Conservation (phyloP, 169 alveolate species). For the Plasmodium vinckei region DNA sequence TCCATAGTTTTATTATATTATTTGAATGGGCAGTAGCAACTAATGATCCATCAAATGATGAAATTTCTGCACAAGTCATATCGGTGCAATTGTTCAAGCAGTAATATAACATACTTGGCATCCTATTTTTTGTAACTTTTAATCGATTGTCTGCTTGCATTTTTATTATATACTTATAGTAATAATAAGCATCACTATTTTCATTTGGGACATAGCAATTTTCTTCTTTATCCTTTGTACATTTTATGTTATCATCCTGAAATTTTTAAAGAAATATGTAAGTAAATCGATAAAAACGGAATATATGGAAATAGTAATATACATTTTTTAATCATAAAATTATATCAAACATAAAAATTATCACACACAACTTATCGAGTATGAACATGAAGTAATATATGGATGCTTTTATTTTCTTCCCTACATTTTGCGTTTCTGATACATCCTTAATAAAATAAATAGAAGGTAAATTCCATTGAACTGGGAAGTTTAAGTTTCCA, state of each 20-base stretch:
- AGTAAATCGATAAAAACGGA: neutral
- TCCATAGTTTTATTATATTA: slow-evolving; percentile 72
- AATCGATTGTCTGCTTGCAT: slow-evolving; percentile 46
- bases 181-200: slow-evolving; percentile 58
- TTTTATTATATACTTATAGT: slow-evolving; percentile 61
- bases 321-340: too few relatives aligned
- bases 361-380: too few relatives aligned
- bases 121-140: slow-evolving; percentile 65
- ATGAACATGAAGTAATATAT: too few relatives aligned
- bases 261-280: neutral
- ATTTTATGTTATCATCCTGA: slow-evolving; percentile 50
- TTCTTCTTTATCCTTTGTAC: slow-evolving; percentile 32
- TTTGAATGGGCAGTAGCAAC: slow-evolving; percentile 73
- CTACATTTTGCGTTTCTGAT: too few relatives aligned
- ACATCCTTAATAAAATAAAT: slow-evolving; percentile 44
- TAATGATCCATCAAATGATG: slow-evolving; percentile 70
- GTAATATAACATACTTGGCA: slow-evolving; percentile 73
- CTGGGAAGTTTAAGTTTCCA: slow-evolving; percentile 37
- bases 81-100: slow-evolving; percentile 70
- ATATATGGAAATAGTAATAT: neutral
- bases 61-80: slow-evolving; percentile 76
- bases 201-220: slow-evolving; percentile 55
- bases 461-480: slow-evolving; percentile 52
- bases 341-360: too few relatives aligned
- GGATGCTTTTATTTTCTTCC: too few relatives aligned